phyloP scores from a whole-genome alignment of 148 eudicot genomes.

The Camellia granthamiana region DNA sequence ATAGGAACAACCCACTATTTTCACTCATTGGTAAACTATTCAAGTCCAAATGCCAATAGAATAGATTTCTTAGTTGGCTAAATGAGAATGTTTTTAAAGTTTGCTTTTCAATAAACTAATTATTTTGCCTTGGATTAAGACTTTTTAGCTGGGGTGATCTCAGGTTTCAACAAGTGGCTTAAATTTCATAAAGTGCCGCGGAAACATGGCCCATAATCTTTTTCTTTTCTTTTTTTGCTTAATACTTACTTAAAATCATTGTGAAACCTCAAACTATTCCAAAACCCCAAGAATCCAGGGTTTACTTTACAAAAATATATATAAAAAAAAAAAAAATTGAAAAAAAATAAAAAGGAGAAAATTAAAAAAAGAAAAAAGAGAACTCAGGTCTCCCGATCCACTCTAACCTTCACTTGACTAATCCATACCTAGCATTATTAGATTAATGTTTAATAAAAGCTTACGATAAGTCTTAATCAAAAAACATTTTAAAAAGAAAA shows the following conservation, averaged over 20 bases:
- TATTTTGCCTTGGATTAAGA: not conserved
- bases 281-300: not conserved
- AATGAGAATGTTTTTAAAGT: no score
- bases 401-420: not conserved
- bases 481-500: not conserved
- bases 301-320: not conserved
- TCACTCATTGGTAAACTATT: no score
- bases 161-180: not conserved
- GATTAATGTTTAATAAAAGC: not conserved
- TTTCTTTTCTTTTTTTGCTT: not conserved
- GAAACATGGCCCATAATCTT: not conserved
- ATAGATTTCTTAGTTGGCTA: no score
- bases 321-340: not conserved
- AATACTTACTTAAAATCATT: not conserved
- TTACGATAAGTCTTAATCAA: not conserved
- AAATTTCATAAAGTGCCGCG: not conserved
- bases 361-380: no score
- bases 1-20: no score
- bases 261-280: not conserved
- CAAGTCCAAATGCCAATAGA: no score
- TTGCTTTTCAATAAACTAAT: not conserved
- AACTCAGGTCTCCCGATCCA: no score
- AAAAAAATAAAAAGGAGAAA: not conserved
- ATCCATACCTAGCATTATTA: not conserved
- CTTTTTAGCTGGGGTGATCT: slow-evolving; percentile 4